phyloP scores from a whole-genome alignment of 768 basidiomycete species.

The Boletus reticuloceps region DNA sequence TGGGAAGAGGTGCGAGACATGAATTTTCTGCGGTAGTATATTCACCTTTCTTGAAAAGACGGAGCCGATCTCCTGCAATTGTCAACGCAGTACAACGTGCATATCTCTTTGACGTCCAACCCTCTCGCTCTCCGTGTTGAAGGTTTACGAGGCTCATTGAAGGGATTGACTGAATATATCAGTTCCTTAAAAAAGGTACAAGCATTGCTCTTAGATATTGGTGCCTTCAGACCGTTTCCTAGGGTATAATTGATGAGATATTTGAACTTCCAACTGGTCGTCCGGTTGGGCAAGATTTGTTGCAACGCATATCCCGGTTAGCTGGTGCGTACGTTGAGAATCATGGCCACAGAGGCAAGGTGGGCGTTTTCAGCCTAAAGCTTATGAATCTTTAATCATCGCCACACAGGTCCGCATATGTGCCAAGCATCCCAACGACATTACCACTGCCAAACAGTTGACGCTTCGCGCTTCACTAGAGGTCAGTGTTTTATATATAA shows the following conservation, averaged over 20 bases:
- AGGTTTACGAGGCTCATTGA: slow-evolving; percentile 53
- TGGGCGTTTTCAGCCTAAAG: slow-evolving; percentile 20
- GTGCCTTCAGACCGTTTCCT: not conserved
- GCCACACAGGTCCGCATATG: slow-evolving; percentile 51
- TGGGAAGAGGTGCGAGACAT: slow-evolving; percentile 58
- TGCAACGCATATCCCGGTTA: slow-evolving; percentile 65
- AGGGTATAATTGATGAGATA: slow-evolving; percentile 33
- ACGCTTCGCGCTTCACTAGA: slow-evolving; percentile 50
- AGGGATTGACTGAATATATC: slow-evolving; percentile 47
- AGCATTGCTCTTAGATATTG: not conserved
- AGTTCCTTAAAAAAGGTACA: slow-evolving; percentile 47
- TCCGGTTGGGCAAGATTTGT: slow-evolving; percentile 43
- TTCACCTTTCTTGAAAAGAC: slow-evolving; percentile 40
- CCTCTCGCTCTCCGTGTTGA: slow-evolving; percentile 60
- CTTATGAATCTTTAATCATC: not conserved
- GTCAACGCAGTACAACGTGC: slow-evolving; percentile 59
- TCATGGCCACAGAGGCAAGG: slow-evolving; percentile 44
- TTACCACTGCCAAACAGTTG: slow-evolving; percentile 49
- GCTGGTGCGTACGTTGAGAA: slow-evolving; percentile 64
- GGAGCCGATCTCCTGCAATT: slow-evolving; percentile 59
- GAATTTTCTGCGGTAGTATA: not conserved
- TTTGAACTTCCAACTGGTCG: slow-evolving; percentile 44
- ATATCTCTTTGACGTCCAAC: slow-evolving; percentile 52
- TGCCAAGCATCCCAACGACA: slow-evolving; percentile 42
- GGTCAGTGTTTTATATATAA: slow-evolving; percentile 34